Base-by-base conservation (phyloP, 441 rosid genomes). In the Populus hybrid region DNA sequence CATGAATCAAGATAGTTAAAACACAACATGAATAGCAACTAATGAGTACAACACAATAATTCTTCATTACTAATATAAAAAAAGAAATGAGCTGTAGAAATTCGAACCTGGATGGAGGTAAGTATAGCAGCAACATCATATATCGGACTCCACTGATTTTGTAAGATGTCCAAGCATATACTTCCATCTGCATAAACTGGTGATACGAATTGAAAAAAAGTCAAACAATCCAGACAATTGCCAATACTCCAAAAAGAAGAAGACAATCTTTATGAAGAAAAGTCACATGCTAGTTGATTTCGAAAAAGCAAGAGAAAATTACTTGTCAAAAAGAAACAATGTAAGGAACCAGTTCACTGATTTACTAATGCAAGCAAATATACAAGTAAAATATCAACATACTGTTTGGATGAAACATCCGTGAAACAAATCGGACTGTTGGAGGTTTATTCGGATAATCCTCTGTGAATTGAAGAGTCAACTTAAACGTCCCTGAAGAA, bases 61-160 rank as follows among this genome's bases (percentile, higher is more conserved):
- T 18, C 40, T 28, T 50, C 1, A 0, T 24, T 50, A 71, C n/a
- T 0, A 71, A 18, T 8, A 18, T 7, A 26, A 9, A 32, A 34
- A 50, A 28, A 28, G 30, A 28, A 28, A 28, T 4, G 4, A 28
- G 30, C 61, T 23, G n/a, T 34, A 28, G 16, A 71, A 71, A 71
- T 9, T 46, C 10, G 3, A 79, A 90, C 94, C 91, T 90, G 94
- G 78, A 90, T 87, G 46, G 94, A 91, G 69, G 94, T 88, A 19
- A 89, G 94, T 81, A 91, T 89, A 68, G 94, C 94, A 65, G 92
- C 94, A 21, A 91, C 94, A 80, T 91, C 94, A 82, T 88, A 89
- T 35, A 91, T 91, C 6, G 94, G 94, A 85, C 89, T 86, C 92
- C 94, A 91, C 79, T 89, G 94, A 80, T 91, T 91, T 83, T 91